These are phyloP conservation scores for Pythium brassicae DNA, from an alignment of 352 stramenopile genomes.

Conservation along the genomic window DNA sequence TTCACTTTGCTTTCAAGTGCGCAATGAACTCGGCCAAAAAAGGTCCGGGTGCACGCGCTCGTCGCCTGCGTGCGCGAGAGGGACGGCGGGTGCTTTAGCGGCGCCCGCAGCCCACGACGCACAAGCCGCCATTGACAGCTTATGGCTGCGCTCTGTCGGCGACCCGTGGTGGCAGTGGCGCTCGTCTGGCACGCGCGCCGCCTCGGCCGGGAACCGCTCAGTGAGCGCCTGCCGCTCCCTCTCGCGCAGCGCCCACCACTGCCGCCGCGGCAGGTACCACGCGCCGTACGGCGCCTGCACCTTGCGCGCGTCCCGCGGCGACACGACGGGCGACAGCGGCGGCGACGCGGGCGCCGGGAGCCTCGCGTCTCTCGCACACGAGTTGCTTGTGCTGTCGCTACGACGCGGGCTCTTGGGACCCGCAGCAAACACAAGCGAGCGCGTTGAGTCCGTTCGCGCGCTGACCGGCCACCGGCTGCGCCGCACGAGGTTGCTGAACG, in stretches of 20 bases:
- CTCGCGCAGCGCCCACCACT: conserved; percentile 50
- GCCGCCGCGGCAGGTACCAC: conserved; percentile 48
- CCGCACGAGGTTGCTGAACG: conserved; percentile 7
- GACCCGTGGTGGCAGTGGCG: conserved; percentile 21
- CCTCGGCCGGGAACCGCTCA: conserved; percentile 18
- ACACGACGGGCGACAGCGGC: conserved; percentile 4
- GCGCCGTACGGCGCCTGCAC: conserved; percentile 35
- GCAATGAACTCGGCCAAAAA: neutral
- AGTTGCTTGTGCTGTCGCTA: neutral
- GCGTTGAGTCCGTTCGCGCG: conserved; percentile 1
- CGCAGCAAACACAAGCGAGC: neutral
- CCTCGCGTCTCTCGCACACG: neutral
- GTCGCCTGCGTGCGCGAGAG: too few species aligned
- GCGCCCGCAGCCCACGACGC: neutral
- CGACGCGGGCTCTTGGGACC: neutral
- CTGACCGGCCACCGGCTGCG: conserved; percentile 3
- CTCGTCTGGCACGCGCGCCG: neutral
- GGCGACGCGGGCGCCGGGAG: neutral
- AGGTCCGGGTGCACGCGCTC: too few species aligned
- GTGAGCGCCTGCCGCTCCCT: conserved; percentile 26
- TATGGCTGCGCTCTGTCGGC: conserved; percentile 22
- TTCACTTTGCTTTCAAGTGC: too few species aligned
- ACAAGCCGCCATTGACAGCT: conserved; percentile 17
- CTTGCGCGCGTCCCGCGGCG: conserved; percentile 9
- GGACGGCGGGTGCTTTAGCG: neutral